These are phyloP conservation scores for Phytophthora multivora DNA, from an alignment of 352 stramenopile genomes.

Conservation along the genomic window DNA sequence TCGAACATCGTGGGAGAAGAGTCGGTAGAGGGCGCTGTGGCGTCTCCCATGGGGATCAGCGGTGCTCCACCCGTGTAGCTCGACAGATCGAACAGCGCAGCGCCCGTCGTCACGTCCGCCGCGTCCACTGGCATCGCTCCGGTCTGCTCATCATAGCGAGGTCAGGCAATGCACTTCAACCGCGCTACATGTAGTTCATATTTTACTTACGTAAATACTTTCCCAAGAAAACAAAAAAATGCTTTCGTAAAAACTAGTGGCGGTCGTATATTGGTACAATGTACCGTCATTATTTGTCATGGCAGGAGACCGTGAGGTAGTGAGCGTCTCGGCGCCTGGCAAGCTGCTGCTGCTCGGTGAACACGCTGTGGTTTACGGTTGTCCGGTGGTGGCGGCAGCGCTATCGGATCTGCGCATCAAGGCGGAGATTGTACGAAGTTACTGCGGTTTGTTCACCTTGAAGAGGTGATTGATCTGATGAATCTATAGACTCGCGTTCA, in stretches of 20 bases:
- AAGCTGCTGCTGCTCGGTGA: conserved; percentile 92
- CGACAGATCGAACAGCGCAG: conserved; percentile 49
- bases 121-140: conserved; percentile 12
- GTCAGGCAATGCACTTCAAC: conserved; percentile 35
- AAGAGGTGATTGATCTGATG: not conserved
- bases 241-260: conserved; percentile 38
- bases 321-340: conserved; percentile 79
- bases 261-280: not conserved
- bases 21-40: not conserved
- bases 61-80: conserved; percentile 53
- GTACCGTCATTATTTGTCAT: conserved; percentile 19
- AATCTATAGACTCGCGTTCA: conserved; percentile 34
- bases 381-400: conserved; percentile 78
- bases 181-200: not conserved
- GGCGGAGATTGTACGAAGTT: conserved; percentile 68
- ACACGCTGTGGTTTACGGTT: conserved; percentile 90
- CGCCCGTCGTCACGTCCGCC: conserved; percentile 20
- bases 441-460: conserved; percentile 1
- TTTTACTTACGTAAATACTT: conserved; percentile 33
- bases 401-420: conserved; percentile 85
- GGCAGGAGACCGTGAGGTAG: conserved; percentile 20
- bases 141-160: conserved; percentile 5
- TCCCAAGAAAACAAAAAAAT: not conserved
- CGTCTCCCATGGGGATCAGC: conserved; percentile 32
- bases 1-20: conserved; percentile 24